These are phyloP conservation scores for Nidula microcarpa DNA, from an alignment of 768 basidiomycete species.

Conservation along the genomic window DNA sequence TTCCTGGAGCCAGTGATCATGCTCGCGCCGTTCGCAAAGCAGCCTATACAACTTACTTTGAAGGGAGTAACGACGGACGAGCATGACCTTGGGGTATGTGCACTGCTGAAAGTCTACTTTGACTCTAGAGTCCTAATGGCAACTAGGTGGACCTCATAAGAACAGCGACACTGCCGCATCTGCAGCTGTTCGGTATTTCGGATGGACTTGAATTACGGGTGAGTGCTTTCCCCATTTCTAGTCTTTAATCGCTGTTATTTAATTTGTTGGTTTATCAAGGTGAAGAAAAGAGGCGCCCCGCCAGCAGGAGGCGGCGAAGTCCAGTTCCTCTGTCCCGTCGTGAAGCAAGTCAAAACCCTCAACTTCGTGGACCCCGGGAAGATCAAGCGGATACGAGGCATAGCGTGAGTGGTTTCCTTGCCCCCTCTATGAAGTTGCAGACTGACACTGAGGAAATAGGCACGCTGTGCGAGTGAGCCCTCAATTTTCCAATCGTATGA, in stretches of 20 bases:
- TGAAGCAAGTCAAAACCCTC: slow-evolving; percentile 88
- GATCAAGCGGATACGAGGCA: slow-evolving; percentile 91
- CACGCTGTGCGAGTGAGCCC: slow-evolving; percentile 97
- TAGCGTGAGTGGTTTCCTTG: slow-evolving; percentile 60
- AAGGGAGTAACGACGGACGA: slow-evolving; percentile 92
- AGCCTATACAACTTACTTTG: slow-evolving; percentile 74
- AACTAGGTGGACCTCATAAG: slow-evolving; percentile 80
- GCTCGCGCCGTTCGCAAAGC: slow-evolving; percentile 92
- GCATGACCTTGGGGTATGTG: slow-evolving; percentile 78
- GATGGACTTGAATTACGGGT: slow-evolving; percentile 90
- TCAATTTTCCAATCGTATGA: slow-evolving; percentile 97
- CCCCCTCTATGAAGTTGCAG: slow-evolving; percentile 1
- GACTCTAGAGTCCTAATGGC: background rate
- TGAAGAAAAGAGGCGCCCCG: slow-evolving; percentile 90
- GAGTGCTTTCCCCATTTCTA: slow-evolving; percentile 11
- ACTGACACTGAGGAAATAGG: slow-evolving; percentile 31
- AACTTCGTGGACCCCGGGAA: slow-evolving; percentile 91
- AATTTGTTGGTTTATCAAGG: slow-evolving; percentile 40
- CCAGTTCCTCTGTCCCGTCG: slow-evolving; percentile 88
- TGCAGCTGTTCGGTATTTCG: slow-evolving; percentile 86
- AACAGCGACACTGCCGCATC: slow-evolving; percentile 86
- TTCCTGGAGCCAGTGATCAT: slow-evolving; percentile 89
- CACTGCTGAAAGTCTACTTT: background rate
- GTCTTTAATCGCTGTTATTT: background rate
- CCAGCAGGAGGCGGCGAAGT: slow-evolving; percentile 93